Evolutionary conservation across 495 filamentous ascomycete genomes (phyloP).

Genomic region (Rusavskia elegans): DNA sequence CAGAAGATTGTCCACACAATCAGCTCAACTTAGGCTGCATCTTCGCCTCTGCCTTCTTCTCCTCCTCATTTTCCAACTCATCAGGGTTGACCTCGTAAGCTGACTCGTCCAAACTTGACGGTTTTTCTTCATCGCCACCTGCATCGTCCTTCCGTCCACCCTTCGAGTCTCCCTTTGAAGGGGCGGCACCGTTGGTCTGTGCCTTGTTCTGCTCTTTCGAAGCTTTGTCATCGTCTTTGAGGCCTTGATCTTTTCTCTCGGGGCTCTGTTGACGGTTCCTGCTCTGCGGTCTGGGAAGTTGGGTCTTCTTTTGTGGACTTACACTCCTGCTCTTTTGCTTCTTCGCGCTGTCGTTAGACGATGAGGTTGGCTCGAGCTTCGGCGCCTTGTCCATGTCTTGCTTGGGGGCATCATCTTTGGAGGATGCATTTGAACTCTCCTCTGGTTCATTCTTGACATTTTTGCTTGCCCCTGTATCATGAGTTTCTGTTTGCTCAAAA

Average conservation of each 20-base stretch:
- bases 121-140: constrained; percentile 1
- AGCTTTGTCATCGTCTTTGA: no score
- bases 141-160: background rate
- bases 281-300: background rate
- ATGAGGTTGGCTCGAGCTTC: background rate
- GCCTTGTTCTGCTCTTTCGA: background rate
- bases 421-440: background rate
- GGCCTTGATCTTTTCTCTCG: background rate
- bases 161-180: background rate
- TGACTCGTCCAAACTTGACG: constrained; percentile 1
- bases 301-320: background rate
- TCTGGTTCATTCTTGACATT: background rate
- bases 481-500: background rate
- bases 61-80: constrained; percentile 8
- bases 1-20: background rate
- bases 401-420: background rate
- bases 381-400: background rate
- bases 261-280: background rate
- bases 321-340: background rate
- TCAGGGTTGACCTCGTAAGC: constrained; percentile 14
- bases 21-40: constrained; percentile 8
- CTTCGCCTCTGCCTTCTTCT: constrained; percentile 9
- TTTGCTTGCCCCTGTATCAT: background rate
- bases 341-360: background rate
- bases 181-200: background rate